Base-by-base conservation (phyloP, 805 yeast species). In the Sugiyamaella boreocaroliniensis region DNA sequence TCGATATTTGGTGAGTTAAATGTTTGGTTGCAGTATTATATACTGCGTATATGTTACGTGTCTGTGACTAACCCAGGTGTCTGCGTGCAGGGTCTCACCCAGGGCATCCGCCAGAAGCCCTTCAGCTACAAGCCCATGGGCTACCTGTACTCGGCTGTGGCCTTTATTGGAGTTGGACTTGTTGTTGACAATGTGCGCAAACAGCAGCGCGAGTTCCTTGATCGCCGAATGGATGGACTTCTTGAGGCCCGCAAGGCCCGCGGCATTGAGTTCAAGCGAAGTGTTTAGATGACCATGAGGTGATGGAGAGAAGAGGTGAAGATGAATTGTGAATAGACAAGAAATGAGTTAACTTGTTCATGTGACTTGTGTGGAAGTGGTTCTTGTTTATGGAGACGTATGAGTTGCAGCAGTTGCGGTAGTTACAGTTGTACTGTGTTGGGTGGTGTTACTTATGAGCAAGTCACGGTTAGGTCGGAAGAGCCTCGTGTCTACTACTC, bases 41-140 rank as follows among this genome's bases (percentile, higher is more conserved):
- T 22, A 22, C 26, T 6, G 6, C 3, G 3, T 3, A 22, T 6
- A 4, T 22, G 6, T 22, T 22, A 6, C 6, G 22, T 26, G 20
- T n/a, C 34, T 2, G 18, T 10, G 32, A 15, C 51, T 47, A 26
- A 32, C 47, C 6, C 41, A 61, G 64, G 64, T 42, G 47, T 55
- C 43, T 49, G 54, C 20, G 57, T 55, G 46, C 61, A 58, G 51
- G 68, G 64, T 29, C 56, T 64, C 14, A 65, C 69, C 16, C 66
- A 66, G 61, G 72, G 66, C 47, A 54, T 64, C 43, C 68, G 65
- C 43, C 67, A 59, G 55, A 68, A 64, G 58, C 71, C 71, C 14
- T 61, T 63, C 55, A 63, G 58, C 47, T 66, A 62, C 64, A 66
- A 58, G 57, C 72, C 70, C 18, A 48, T 54, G 40, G 71, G 68